Percentiles rank a stretch among this genome's conserved stretches.
Evolutionary conservation across 2,329 filamentous ascomycete species (phyloP).

Genomic region (Xylariaceae sp.): DNA sequence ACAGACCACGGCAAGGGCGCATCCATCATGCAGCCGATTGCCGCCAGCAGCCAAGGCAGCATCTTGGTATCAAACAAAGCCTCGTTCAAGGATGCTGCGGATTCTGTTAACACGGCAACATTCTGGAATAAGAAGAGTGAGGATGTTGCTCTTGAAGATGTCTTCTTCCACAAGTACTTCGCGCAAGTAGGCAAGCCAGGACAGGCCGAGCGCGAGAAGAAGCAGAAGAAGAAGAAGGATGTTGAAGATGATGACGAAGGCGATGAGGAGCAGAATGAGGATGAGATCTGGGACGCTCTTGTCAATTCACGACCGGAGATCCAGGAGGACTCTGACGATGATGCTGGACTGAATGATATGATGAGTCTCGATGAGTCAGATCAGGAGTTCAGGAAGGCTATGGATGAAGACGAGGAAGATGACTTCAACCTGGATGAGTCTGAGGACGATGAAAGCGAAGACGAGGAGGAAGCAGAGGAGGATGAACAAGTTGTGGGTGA

Average conservation of each 20-base stretch:
- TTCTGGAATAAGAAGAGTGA: conserved; percentile 92
- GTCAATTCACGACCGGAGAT: conserved; percentile 76
- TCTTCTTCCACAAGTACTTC: conserved; percentile 99
- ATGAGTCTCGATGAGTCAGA: conserved; percentile 41
- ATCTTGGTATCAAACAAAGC: conserved; percentile 53
- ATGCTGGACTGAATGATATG: conserved; percentile 42
- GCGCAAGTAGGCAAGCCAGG: conserved; percentile 62
- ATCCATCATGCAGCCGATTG: conserved; percentile 95
- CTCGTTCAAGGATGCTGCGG: conserved; percentile 31
- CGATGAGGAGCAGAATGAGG: conserved; percentile 62
- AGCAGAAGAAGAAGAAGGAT: conserved; percentile 34
- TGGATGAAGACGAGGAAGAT: conserved; percentile 39
- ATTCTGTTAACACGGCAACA: conserved; percentile 71
- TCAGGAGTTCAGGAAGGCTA: conserved; percentile 35
- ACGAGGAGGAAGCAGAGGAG: conserved; percentile 38
- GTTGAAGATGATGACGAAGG: conserved; percentile 27
- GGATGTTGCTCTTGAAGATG: conserved; percentile 84
- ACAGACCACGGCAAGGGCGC: conserved; percentile 65
- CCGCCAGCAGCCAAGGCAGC: conserved; percentile 49
- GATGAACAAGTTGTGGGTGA: conserved; percentile 40
- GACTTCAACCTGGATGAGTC: conserved; percentile 32
- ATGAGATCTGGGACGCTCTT: conserved; percentile 89
- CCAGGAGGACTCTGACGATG: conserved; percentile 57
- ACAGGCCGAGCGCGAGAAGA: conserved; percentile 53
- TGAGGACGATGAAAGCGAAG: conserved; percentile 37